Base-by-base conservation (phyloP, 768 basidiomycete genomes). In the Boletus rex-veris region DNA sequence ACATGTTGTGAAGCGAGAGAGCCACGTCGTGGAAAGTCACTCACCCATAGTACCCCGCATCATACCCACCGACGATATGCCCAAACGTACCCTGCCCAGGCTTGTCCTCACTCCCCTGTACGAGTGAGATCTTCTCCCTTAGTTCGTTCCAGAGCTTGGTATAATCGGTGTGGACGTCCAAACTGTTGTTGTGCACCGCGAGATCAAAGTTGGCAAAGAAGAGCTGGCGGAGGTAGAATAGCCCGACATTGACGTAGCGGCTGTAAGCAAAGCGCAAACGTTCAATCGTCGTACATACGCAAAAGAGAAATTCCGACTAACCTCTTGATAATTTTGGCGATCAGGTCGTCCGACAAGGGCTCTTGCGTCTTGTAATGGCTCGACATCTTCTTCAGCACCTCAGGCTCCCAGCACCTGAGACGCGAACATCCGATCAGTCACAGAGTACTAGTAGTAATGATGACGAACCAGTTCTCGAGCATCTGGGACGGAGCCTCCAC, bases 401-500 rank as follows among this genome's bases (percentile, higher is more conserved):
- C 78, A 0, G 84, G 86, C 64, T 92, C 89, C 87, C 88, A 92
- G 62, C 90, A 92, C 83, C 83, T 81, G 21, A 19, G 14, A 38
- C 15, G 35, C 21, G 30, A 40, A 7, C 16, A 5, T 16, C 5
- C n/a, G 9, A 4, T 64, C 36, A 50, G 30, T 46, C 52, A 39
- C 31, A 3, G 15, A 28, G 15, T 21, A 31, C n/a, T 11, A 7
- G 15, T 47, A 35, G 39, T 39, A 9, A n/a, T 31, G 5, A 18
- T 14, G 16, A 59, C 71, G 16, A 43, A 85, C 92, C 92, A 94
- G 63, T 93, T 91, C 72, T 95, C 92, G 55, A 93, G 74, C 92
- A 93, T 93, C 73, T 95, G 91, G 16, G 86, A 88, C 0, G 92
- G 92, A 3, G 92, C 92, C 71, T 94, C 91, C 10, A 92, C 91